phyloP scores from a whole-genome alignment of 495 filamentous ascomycete genomes.

The Sordaria brevicollis region DNA sequence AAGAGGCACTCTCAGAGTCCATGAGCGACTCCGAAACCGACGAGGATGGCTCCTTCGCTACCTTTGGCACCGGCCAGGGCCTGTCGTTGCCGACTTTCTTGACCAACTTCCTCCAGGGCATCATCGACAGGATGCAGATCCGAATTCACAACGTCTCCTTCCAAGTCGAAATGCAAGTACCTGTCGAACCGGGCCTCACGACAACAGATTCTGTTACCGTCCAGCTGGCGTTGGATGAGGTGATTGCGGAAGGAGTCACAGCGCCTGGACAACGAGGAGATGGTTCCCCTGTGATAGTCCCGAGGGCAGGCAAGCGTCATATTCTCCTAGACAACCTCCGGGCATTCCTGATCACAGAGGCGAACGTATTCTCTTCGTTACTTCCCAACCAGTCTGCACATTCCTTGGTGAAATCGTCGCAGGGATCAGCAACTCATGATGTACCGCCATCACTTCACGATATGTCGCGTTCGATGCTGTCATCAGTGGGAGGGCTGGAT shows the following conservation, averaged over 20 bases:
- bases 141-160: slow-evolving; percentile 48
- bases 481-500: neutral
- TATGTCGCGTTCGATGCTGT: slow-evolving; percentile 16
- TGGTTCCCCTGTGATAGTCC: slow-evolving; percentile 17
- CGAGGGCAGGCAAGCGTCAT: slow-evolving; percentile 53
- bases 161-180: slow-evolving; percentile 52
- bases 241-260: slow-evolving; percentile 58
- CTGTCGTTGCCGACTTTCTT: slow-evolving; percentile 74
- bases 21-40: slow-evolving; percentile 51
- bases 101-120: slow-evolving; percentile 69
- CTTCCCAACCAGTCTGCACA: slow-evolving; percentile 48
- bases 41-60: slow-evolving; percentile 49
- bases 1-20: slow-evolving; percentile 47
- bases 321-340: slow-evolving; percentile 54
- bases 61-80: slow-evolving; percentile 60
- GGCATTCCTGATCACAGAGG: slow-evolving; percentile 59
- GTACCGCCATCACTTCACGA: neutral
- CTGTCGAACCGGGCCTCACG: slow-evolving; percentile 45
- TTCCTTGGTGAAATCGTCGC: slow-evolving; percentile 47
- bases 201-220: slow-evolving; percentile 47
- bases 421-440: neutral
- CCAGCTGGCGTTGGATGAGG: slow-evolving; percentile 52
- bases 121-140: slow-evolving; percentile 69
- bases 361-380: slow-evolving; percentile 59
- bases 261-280: slow-evolving; percentile 18